Evolutionary conservation across 75 land plant genomes (phyloP).

Genomic region (Larix kaempferi): DNA sequence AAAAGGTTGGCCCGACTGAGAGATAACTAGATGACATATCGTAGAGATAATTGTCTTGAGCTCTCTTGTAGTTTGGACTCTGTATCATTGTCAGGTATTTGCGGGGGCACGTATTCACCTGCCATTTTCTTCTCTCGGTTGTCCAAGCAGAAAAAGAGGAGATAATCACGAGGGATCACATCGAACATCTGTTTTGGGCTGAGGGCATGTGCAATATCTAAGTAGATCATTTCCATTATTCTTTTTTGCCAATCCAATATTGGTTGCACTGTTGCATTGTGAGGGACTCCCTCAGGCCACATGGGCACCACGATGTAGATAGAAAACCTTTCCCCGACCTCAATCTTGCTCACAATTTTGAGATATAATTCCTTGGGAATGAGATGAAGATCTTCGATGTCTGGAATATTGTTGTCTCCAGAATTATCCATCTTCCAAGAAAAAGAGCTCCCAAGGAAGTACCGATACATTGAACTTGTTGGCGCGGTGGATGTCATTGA

Average conservation of each 20-base stretch:
- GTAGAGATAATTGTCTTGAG: slow-evolving; percentile 33
- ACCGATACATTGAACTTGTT: slow-evolving; percentile 48
- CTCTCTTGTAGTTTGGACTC: slow-evolving; percentile 27
- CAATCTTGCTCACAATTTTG: slow-evolving; percentile 46
- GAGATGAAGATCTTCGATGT: slow-evolving; percentile 26
- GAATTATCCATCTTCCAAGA: slow-evolving; percentile 20
- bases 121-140: slow-evolving; percentile 31
- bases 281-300: slow-evolving; percentile 59
- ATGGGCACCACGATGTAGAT: slow-evolving; percentile 45
- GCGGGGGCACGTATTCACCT: slow-evolving; percentile 33
- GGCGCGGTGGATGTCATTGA: slow-evolving; percentile 45
- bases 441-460: slow-evolving; percentile 44
- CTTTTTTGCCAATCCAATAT: slow-evolving; percentile 36
- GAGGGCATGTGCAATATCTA: slow-evolving; percentile 27
- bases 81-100: slow-evolving; percentile 23
- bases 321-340: slow-evolving; percentile 29
- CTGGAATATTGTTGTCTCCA: not conserved
- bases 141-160: slow-evolving; percentile 53
- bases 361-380: slow-evolving; percentile 45
- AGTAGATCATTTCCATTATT: slow-evolving; percentile 57
- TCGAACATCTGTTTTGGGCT: slow-evolving; percentile 13
- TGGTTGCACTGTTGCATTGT: slow-evolving; percentile 26
- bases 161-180: slow-evolving; percentile 31
- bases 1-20: too few species aligned
- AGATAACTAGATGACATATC: too few species aligned